Evolutionary conservation across 2,329 filamentous ascomycete species (phyloP).

Genomic region (Diaporthe eres): DNA sequence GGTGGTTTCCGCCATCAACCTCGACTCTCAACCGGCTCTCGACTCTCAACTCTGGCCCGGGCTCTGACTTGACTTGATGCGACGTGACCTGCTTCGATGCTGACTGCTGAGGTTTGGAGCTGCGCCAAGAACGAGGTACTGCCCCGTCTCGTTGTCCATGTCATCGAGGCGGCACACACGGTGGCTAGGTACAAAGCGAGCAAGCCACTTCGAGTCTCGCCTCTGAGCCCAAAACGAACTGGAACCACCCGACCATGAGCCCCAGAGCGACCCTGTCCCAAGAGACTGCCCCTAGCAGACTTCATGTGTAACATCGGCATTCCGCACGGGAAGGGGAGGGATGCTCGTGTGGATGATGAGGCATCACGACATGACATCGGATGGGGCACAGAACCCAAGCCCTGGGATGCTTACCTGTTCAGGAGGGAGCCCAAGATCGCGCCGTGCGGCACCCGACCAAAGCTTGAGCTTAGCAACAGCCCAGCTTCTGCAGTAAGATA

Average conservation of each 20-base stretch:
- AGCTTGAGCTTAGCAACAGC: conserved; percentile 17
- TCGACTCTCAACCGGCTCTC: not conserved
- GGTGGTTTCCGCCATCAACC: not conserved
- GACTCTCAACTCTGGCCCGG: not conserved
- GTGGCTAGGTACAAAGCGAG: not conserved
- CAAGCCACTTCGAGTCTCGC: not conserved
- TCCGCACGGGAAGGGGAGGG: not conserved
- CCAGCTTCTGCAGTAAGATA: not conserved
- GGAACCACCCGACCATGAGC: not conserved
- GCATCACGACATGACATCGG: conserved; percentile 15
- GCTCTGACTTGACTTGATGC: not conserved
- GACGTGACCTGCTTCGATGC: not conserved
- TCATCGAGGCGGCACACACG: not conserved
- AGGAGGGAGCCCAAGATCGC: conserved; percentile 19
- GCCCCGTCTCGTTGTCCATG: not conserved
- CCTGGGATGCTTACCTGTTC: conserved; percentile 13
- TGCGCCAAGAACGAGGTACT: not conserved
- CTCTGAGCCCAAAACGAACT: not conserved
- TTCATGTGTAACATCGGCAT: not conserved
- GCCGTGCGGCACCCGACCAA: not conserved
- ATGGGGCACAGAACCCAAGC: not conserved
- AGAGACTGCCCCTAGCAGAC: not conserved
- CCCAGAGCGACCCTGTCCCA: not conserved
- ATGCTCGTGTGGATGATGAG: not conserved
- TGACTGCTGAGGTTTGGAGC: not conserved